Base-by-base conservation (phyloP, 768 basidiomycete genomes). In the Strobilomyces confusus region DNA sequence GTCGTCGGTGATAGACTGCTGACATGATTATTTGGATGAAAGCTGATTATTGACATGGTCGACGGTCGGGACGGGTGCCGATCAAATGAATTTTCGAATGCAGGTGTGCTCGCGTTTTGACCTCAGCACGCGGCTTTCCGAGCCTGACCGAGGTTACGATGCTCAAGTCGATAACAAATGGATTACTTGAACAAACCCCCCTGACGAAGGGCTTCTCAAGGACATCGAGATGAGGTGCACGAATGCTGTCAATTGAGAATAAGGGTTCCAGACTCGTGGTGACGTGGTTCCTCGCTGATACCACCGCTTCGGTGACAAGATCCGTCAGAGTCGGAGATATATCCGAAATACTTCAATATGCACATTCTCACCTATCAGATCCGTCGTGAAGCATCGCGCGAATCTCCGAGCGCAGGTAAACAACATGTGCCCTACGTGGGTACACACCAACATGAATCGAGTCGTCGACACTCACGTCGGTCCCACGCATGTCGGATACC, bases 401-500 rank as follows among this genome's bases (percentile, higher is more conserved):
- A 32, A 22, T 33, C 30, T 11, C 30, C 5, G 30, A 11, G 11
- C 30, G 11, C 30, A 30, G 6, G 5, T 4, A 32, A 42, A 33
- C 15, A n/a, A 7, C 9, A 32, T 13, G 26, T 5, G 20, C 29
- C 22, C 41, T 36, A n/a, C 19, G 29, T 48, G 51, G 49, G 15
- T 32, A 37, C 26, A 3, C 14, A 46, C 25, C 8, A n/a, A 17
- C 12, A n/a, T 36, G 37, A 33, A 46, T 49, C 19, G 48, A 48
- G 15, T 49, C 29, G 32, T 11, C 36, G 23, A 20, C 19, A 19
- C 32, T n/a, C 26, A 30, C 36, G 22, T 41, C 34, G 12, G n/a
- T 38, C 44, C 23, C 49, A 45, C n/a, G 19, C 34, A 34, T 36
- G 14, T 32, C 36, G 11, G 79, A 62, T 86, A 84, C 32, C 84